phyloP scores from a whole-genome alignment of 2,329 filamentous ascomycete genomes.

The Septoria linicola region DNA sequence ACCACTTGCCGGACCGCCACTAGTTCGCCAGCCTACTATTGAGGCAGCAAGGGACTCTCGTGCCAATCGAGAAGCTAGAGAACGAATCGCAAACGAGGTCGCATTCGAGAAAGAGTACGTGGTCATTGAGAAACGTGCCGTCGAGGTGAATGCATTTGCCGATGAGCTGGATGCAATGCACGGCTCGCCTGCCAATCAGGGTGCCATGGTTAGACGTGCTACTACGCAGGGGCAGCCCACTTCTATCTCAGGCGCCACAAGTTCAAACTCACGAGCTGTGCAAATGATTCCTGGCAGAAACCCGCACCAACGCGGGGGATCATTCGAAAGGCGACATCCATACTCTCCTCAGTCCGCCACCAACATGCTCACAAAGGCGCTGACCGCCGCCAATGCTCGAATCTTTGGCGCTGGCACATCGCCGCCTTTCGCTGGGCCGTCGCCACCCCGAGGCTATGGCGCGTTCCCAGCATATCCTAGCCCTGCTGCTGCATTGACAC shows the following conservation, averaged over 20 bases:
- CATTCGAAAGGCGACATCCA: conserved; percentile 78
- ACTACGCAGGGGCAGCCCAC: conserved; percentile 73
- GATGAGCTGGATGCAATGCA: conserved; percentile 83
- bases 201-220: conserved; percentile 68
- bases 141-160: conserved; percentile 95
- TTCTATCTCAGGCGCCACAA: conserved; percentile 67
- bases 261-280: conserved; percentile 69
- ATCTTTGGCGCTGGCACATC: conserved; percentile 67
- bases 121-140: conserved; percentile 87
- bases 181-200: conserved; percentile 51
- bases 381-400: conserved; percentile 84
- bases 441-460: conserved; percentile 72
- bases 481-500: conserved; percentile 61
- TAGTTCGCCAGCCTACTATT: conserved; percentile 47
- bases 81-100: conserved; percentile 77
- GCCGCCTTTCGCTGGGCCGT: conserved; percentile 63
- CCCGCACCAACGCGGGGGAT: conserved; percentile 72
- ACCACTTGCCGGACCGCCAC: conserved; percentile 43
- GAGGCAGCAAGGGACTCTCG: conserved; percentile 25
- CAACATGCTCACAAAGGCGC: conserved; percentile 89
- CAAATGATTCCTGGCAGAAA: conserved; percentile 69
- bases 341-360: conserved; percentile 73
- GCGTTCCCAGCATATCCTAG: conserved; percentile 84
- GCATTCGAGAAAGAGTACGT: conserved; percentile 94
- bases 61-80: conserved; percentile 50